Evolutionary conservation across 352 stramenopile genomes (phyloP).

Genomic region (Pythium guiyangense): DNA sequence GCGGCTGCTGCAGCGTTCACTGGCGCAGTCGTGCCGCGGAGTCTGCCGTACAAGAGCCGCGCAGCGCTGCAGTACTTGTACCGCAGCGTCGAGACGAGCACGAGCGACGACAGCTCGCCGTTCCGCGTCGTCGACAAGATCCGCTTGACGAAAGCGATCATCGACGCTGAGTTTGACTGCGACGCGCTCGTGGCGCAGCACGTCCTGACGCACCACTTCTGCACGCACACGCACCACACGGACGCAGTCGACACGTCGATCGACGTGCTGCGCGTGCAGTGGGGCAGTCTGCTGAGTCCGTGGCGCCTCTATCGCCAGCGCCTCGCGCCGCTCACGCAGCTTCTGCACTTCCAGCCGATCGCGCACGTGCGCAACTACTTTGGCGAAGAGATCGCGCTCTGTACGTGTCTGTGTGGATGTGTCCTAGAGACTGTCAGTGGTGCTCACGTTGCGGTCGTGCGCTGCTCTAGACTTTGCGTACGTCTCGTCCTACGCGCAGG

Average conservation of each 20-base stretch:
- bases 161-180: slow-evolving; percentile 72
- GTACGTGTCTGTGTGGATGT: slow-evolving; percentile 29
- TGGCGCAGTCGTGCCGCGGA: slow-evolving; percentile 5
- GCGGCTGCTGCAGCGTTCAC: slow-evolving; percentile 15
- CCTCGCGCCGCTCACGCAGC: slow-evolving; percentile 6
- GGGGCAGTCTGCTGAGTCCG: slow-evolving; percentile 32
- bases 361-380: slow-evolving; percentile 75
- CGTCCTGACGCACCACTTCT: slow-evolving; percentile 53
- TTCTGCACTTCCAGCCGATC: slow-evolving; percentile 40
- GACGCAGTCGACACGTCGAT: slow-evolving; percentile 71
- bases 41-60: slow-evolving; percentile 48
- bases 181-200: slow-evolving; percentile 47
- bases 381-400: slow-evolving; percentile 71
- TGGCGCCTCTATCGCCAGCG: slow-evolving; percentile 19
- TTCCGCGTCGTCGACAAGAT: slow-evolving; percentile 80
- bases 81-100: slow-evolving; percentile 47
- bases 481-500: slow-evolving; percentile 45
- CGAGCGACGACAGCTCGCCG: slow-evolving; percentile 26
- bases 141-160: slow-evolving; percentile 59
- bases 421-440: not conserved
- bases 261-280: slow-evolving; percentile 46
- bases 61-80: slow-evolving; percentile 64
- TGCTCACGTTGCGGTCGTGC: not conserved
- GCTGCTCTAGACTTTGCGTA: slow-evolving; percentile 27
- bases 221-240: slow-evolving; percentile 44